Conservation (phyloP, 2,329 filamentous ascomycete species). For the Neonectria sp. region DNA sequence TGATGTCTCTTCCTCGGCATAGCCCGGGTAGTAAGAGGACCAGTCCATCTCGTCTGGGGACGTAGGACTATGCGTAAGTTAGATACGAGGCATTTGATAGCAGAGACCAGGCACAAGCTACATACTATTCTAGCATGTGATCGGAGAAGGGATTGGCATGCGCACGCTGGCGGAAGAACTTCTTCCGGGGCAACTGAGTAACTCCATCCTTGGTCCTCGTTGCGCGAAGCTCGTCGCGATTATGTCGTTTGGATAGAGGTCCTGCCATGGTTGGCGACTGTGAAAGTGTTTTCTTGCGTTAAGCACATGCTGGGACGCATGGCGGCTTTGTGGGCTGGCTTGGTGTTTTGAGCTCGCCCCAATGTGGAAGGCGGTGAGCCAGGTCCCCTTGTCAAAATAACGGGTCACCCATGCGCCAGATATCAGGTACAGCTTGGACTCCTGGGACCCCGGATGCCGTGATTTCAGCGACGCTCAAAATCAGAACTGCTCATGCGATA, state of each 20-base stretch:
- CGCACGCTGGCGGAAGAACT: conserved; percentile 95
- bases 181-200: conserved; percentile 87
- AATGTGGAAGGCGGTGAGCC: conserved; percentile 48
- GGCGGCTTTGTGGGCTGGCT: conserved; percentile 21
- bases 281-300: conserved; percentile 17
- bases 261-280: conserved; percentile 38
- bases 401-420: conserved; percentile 12
- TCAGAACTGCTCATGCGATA: conserved; percentile 39
- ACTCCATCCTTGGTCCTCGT: conserved; percentile 66
- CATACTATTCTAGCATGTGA: conserved; percentile 88
- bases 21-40: conserved; percentile 86
- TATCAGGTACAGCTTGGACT: conserved; percentile 22
- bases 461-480: conserved; percentile 41
- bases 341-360: conserved; percentile 29
- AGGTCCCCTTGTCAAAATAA: conserved; percentile 16
- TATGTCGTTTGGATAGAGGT: conserved; percentile 70
- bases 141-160: conserved; percentile 99
- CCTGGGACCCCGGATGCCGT: conserved; percentile 40
- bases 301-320: conserved; percentile 8
- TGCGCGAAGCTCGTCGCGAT: conserved; percentile 76
- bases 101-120: conserved; percentile 29
- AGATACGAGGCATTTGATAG: conserved; percentile 22
- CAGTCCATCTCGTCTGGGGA: conserved; percentile 92
- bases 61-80: conserved; percentile 72
- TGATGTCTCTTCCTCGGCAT: conserved; percentile 61